These are phyloP conservation scores for Aphanomyces astaci DNA, from an alignment of 352 stramenopile species.

Conservation along the genomic window DNA sequence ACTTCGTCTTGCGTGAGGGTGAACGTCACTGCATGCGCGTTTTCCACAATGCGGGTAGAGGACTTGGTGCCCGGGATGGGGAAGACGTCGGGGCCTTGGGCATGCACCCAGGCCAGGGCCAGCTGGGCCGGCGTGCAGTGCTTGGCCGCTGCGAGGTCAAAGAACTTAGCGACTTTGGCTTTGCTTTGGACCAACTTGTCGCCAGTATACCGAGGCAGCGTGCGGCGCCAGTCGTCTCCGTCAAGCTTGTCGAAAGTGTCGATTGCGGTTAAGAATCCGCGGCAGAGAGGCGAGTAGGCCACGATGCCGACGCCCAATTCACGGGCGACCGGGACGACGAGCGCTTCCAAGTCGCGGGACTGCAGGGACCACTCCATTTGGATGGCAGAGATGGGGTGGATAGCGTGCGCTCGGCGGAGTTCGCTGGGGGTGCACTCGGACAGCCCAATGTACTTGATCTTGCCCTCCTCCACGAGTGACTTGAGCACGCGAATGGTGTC, in stretches of 20 bases:
- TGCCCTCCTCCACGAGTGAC: conserved; percentile 24
- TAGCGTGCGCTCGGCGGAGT: conserved; percentile 24
- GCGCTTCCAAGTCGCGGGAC: conserved; percentile 24
- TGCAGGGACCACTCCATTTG: conserved; percentile 27
- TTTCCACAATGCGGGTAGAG: conserved; percentile 22
- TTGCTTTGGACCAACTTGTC: conserved; percentile 4
- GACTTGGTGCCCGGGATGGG: conserved; percentile 30
- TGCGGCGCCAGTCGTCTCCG: neutral
- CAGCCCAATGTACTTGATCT: conserved; percentile 28
- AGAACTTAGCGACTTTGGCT: conserved; percentile 11
- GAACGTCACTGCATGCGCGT: conserved; percentile 15
- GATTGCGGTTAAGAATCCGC: conserved; percentile 21
- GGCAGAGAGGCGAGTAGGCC: conserved; percentile 24
- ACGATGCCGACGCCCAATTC: conserved; percentile 26
- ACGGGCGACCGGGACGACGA: conserved; percentile 15
- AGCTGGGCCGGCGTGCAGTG: conserved; percentile 27
- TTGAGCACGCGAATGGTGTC: conserved; percentile 40
- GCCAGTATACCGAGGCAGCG: conserved; percentile 1
- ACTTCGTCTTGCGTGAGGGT: neutral
- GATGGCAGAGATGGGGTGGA: conserved; percentile 27
- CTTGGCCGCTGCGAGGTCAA: conserved; percentile 23
- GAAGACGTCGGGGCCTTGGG: conserved; percentile 26
- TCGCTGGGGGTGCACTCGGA: conserved; percentile 22
- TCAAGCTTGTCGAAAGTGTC: conserved; percentile 9
- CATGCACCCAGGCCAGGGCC: conserved; percentile 29